Evolutionary conservation across 163 green algal species (phyloP), one percentile per base, ranked within the genome.

Genomic region (Scenedesmus sp.): DNA sequence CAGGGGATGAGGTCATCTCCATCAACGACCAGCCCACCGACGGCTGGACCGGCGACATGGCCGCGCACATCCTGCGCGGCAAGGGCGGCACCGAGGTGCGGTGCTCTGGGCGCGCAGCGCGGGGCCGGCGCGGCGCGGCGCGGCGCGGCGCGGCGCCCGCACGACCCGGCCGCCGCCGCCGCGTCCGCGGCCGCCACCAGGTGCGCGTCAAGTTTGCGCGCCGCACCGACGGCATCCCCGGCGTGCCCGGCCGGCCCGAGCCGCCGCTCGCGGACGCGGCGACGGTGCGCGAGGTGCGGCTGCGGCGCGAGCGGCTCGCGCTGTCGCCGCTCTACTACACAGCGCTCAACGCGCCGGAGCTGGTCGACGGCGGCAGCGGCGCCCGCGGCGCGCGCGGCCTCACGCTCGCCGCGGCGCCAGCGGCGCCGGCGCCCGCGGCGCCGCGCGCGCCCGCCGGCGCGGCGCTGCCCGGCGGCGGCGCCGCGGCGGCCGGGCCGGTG

Each of bases 241-340:
- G 91, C 3, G 89, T 94, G 24, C 79, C 90, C 5, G 84, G 82
- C 17, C 81, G 83, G 7, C 88, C 89, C n/a, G 91, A 94, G 69
- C 82, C 81, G 14, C 72, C 63, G 7, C 69, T 83, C 5, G 65
- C 81, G 24, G 60, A 84, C n/a, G 75, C 22, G 18, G 39, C 34
- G 24, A 70, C 56, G 13, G 57, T 78, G 7, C 54, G 39, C 29
- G 84, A 93, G 69, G 83, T 93, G 51, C 60, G 79, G 0, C 66
- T 98, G 54, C 71, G 75, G 31, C 77, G 94, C 0, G 94, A 97
- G 84, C 81, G 74, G 22, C 88, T 98, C 31, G 79, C 88, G 56
- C 79, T 98, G 28, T 92, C 75, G 63, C 92, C 94, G 0, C 80
- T 98, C 26, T 97, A 91, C 82, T 85, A 82, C 60, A 91, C 91